Percentiles rank a stretch among this genome's conserved stretches.
Evolutionary conservation across 768 basidiomycete genomes (phyloP).

Genomic region (Auriscalpium orientale): DNA sequence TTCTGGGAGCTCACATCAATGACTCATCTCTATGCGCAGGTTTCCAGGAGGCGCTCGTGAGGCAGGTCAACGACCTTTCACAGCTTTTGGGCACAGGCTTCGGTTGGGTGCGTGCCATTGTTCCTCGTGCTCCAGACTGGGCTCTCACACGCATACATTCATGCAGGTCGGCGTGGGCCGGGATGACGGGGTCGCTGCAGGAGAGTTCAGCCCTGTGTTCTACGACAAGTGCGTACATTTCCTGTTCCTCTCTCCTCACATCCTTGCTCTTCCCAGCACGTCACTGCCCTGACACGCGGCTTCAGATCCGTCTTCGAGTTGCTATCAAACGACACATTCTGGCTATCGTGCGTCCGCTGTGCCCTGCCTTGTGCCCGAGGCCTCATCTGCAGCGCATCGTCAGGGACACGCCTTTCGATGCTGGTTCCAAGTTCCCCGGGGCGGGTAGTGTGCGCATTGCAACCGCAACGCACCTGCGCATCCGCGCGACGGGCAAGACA

Average conservation of each 20-base stretch:
- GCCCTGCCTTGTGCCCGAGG: not conserved
- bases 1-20: not conserved
- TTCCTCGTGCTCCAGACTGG: no score
- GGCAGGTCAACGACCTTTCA: slow-evolving; percentile 50
- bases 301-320: slow-evolving; percentile 29
- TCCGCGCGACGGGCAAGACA: slow-evolving; percentile 14
- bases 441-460: slow-evolving; percentile 44
- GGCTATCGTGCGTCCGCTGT: slow-evolving; percentile 41
- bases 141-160: not conserved
- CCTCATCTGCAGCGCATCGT: not conserved
- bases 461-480: slow-evolving; percentile 34
- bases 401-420: slow-evolving; percentile 39
- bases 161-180: slow-evolving; percentile 52
- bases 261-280: not conserved
- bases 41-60: slow-evolving; percentile 46
- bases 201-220: slow-evolving; percentile 60
- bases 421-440: slow-evolving; percentile 40
- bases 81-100: slow-evolving; percentile 47
- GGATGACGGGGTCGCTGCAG: slow-evolving; percentile 46
- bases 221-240: slow-evolving; percentile 34
- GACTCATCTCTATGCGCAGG: slow-evolving; percentile 21
- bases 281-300: not conserved
- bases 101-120: slow-evolving; percentile 36
- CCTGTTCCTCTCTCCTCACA: not conserved
- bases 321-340: slow-evolving; percentile 41